These are phyloP conservation scores for Xylariales sp. DNA, from an alignment of 2,329 filamentous ascomycete species.

Conservation along the genomic window DNA sequence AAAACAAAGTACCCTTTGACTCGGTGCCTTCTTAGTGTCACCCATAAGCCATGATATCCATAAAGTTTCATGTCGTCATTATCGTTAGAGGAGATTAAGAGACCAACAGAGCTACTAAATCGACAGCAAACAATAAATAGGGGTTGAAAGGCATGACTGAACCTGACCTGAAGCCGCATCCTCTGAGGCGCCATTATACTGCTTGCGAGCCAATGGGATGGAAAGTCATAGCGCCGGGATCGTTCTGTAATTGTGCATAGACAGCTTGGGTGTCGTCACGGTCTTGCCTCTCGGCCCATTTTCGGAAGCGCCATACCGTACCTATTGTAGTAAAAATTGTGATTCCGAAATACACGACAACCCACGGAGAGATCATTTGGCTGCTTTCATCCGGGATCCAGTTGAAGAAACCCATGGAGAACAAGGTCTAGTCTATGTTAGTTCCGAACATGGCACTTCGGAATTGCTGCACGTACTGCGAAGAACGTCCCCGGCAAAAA, in stretches of 20 bases:
- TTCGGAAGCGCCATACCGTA: conserved; percentile 21
- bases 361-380: conserved; percentile 38
- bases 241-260: background rate
- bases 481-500: conserved; percentile 44
- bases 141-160: background rate
- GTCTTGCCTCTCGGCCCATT: conserved; percentile 20
- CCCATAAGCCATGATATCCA: background rate
- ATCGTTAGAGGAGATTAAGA: background rate
- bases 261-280: conserved; percentile 8
- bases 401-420: conserved; percentile 43
- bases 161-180: background rate
- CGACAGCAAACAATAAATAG: background rate
- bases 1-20: background rate
- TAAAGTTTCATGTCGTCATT: background rate
- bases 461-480: conserved; percentile 30
- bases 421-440: conserved; percentile 34
- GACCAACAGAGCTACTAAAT: background rate
- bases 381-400: conserved; percentile 39
- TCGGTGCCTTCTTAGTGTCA: background rate
- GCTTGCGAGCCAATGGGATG: background rate
- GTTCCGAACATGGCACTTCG: background rate
- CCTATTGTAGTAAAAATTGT: conserved; percentile 32
- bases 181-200: background rate
- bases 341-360: conserved; percentile 36
- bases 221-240: too few species aligned